These are phyloP conservation scores for Penicillium atrosanguineum DNA, from an alignment of 495 filamentous ascomycete species.

Conservation along the genomic window DNA sequence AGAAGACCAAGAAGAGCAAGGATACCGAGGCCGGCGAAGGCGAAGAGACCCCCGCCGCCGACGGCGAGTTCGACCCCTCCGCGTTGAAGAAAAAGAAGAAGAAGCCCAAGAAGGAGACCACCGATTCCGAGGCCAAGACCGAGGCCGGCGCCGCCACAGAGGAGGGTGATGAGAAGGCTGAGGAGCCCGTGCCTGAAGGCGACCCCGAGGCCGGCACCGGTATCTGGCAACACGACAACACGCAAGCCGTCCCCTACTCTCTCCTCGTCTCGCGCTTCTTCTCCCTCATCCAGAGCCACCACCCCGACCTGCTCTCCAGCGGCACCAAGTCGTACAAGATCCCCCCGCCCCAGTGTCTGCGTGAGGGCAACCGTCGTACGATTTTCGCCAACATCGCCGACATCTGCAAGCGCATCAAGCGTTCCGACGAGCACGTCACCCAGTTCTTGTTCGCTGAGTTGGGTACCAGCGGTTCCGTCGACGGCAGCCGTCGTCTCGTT, in stretches of 20 bases:
- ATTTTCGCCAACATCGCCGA: slow-evolving; percentile 97
- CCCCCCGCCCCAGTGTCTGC: slow-evolving; percentile 95
- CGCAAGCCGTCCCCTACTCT: slow-evolving; percentile 74
- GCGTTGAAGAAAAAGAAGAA: slow-evolving; percentile 95
- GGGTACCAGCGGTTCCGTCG: slow-evolving; percentile 91
- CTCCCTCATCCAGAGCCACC: slow-evolving; percentile 82
- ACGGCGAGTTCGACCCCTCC: slow-evolving; percentile 70
- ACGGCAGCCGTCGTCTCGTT: slow-evolving; percentile 87
- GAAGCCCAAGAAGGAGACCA: slow-evolving; percentile 72
- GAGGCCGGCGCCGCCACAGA: slow-evolving; percentile 63
- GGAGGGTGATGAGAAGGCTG: slow-evolving; percentile 48
- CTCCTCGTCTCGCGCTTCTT: slow-evolving; percentile 88
- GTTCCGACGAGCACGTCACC: slow-evolving; percentile 94
- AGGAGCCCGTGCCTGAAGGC: slow-evolving; percentile 54
- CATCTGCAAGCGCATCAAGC: slow-evolving; percentile 93
- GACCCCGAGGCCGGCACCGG: slow-evolving; percentile 90
- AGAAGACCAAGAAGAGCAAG: slow-evolving; percentile 66
- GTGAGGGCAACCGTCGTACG: slow-evolving; percentile 99
- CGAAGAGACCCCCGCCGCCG: slow-evolving; percentile 57
- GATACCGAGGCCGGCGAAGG: slow-evolving; percentile 54
- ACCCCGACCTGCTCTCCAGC: slow-evolving; percentile 86
- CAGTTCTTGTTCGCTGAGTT: slow-evolving; percentile 96
- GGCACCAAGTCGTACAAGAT: slow-evolving; percentile 97
- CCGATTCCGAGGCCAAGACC: slow-evolving; percentile 80
- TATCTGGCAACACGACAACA: slow-evolving; percentile 83